Percentiles rank a stretch among this genome's conserved stretches.
Conservation (phyloP, 1,139 yeast genomes). For the Zygoascus hellenicus region DNA sequence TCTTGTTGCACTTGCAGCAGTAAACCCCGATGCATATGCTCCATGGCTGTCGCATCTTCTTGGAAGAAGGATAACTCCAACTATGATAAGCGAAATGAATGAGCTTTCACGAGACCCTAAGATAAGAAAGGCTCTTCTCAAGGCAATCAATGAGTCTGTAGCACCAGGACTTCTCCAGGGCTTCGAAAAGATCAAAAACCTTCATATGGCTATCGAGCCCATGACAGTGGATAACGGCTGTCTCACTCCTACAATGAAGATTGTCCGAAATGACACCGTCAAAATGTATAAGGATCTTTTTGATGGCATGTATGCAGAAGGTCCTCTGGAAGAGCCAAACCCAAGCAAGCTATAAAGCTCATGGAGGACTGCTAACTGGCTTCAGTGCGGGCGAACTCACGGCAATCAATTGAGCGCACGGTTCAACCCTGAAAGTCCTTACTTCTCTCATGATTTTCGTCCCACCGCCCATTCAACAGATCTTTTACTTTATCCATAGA, state of each 20-base stretch:
- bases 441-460: too few relatives aligned
- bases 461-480: too few relatives aligned
- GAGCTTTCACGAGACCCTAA: slow-evolving; percentile 28
- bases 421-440: too few relatives aligned
- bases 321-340: slow-evolving; percentile 26
- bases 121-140: slow-evolving; percentile 31
- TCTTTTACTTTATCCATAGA: too few relatives aligned
- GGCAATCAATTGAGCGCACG: too few relatives aligned
- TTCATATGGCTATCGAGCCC: slow-evolving; percentile 57
- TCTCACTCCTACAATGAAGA: slow-evolving; percentile 71
- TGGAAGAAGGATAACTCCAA: slow-evolving; percentile 21
- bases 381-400: too few relatives aligned
- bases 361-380: too few relatives aligned
- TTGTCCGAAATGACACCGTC: slow-evolving; percentile 57
- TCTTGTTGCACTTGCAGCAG: slow-evolving; percentile 60
- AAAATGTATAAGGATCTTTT: slow-evolving; percentile 46
- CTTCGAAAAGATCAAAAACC: slow-evolving; percentile 63
- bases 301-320: slow-evolving; percentile 56
- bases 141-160: slow-evolving; percentile 31
- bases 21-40: slow-evolving; percentile 42
- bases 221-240: slow-evolving; percentile 57
- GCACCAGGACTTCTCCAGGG: slow-evolving; percentile 35
- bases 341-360: background rate
- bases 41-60: slow-evolving; percentile 27
- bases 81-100: slow-evolving; percentile 30